Evolutionary conservation across 2,329 filamentous ascomycete genomes (phyloP), one percentile per base, ranked within the genome.

Genomic region (Aureobasidium sp.): DNA sequence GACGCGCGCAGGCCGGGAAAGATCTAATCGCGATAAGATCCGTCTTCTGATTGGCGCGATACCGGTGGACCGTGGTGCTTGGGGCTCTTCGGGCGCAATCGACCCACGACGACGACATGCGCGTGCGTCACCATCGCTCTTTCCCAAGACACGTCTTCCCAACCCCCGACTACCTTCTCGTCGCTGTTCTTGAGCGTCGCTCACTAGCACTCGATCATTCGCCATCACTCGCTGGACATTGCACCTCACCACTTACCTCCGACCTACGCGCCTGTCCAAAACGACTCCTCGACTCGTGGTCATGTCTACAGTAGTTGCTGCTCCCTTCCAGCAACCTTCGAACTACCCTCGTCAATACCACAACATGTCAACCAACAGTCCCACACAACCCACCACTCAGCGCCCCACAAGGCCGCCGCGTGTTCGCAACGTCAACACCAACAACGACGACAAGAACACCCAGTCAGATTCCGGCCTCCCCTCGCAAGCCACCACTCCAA

Each of bases 401-500:
- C 51, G 51, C 42, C 47, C 47, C 12, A 54, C 25, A 16, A 22
- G 41, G 35, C 30, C 51, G 41, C 51, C 51, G 21, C 50, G 50
- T 37, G 2, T 22, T 12, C 51, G 51, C 38, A 42, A 47, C n/a
- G 21, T 17, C 42, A 54, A 47, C 17, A 24, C 29, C 30, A 16
- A 52, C 48, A 41, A 52, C 7, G 21, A 52, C 29, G 14, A 8
- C 24, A 34, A 47, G 17, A 53, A 56, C 41, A 53, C 50, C 21
- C 44, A 55, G 6, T 58, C 57, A 5, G 57, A 58, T 29, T 58
- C 57, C 6, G 56, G 54, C 11, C 42, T 58, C 6, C 57, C 55
- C 12, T 37, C 21, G 19, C 48, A 52, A 52, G 30, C 47, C 2
- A 41, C 29, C 6, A 58, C 55, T 34, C 57, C 57, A 21, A 55